Percentiles rank a stretch among this genome's conserved stretches.
Conservation (phyloP, 345 rosid species). For the Euphorbia pulcherrima region DNA sequence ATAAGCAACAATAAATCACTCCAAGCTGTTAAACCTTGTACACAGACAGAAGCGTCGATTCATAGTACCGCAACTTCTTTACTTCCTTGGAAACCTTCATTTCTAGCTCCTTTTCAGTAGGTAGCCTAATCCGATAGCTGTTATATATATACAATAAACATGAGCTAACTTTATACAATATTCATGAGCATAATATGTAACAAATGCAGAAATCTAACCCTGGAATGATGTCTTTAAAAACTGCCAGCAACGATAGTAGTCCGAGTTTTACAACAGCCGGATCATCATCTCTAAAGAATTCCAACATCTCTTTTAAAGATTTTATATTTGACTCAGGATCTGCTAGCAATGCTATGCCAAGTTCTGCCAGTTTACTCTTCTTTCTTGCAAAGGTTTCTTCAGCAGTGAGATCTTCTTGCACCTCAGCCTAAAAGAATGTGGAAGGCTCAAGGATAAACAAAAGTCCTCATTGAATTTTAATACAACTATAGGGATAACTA, state of each 20-base stretch:
- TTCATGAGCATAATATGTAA: slow-evolving; percentile 3
- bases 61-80: slow-evolving; percentile 79
- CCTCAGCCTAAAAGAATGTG: slow-evolving; percentile 59
- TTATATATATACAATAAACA: slow-evolving; percentile 6
- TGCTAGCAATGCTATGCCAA: slow-evolving; percentile 66
- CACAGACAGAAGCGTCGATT: slow-evolving; percentile 66
- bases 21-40: slow-evolving; percentile 61
- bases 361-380: slow-evolving; percentile 72
- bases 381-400: slow-evolving; percentile 66
- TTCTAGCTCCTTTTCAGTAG: slow-evolving; percentile 93
- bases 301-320: slow-evolving; percentile 70
- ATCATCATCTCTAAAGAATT: slow-evolving; percentile 53
- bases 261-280: slow-evolving; percentile 64
- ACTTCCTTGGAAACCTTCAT: slow-evolving; percentile 96
- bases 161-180: neutral
- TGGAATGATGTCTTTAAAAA: slow-evolving; percentile 85
- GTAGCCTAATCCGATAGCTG: slow-evolving; percentile 96
- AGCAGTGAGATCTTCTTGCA: slow-evolving; percentile 76
- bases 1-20: neutral
- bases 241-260: slow-evolving; percentile 78
- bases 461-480: neutral
- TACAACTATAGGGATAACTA: neutral
- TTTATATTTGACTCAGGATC: slow-evolving; percentile 76
- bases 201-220: slow-evolving; percentile 46
- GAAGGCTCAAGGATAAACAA: neutral